phyloP scores from a whole-genome alignment of 2,329 filamentous ascomycete genomes.

The Orbilia blumenaviensis region DNA sequence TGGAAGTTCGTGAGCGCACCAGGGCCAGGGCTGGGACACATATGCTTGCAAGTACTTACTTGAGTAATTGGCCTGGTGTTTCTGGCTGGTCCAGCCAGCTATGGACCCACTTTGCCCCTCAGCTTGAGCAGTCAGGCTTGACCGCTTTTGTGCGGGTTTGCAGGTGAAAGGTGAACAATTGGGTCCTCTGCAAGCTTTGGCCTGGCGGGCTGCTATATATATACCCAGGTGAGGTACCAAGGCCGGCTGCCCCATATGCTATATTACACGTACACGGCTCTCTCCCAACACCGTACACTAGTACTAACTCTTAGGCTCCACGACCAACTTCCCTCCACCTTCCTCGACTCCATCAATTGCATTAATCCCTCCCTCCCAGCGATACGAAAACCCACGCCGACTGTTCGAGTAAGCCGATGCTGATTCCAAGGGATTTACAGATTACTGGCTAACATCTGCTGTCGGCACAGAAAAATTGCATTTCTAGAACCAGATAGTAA shows the following conservation, averaged over 20 bases:
- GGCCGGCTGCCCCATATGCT: no score
- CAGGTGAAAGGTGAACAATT: no score
- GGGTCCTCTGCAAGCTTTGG: no score
- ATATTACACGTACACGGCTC: slow-evolving; percentile 15
- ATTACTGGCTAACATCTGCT: no score
- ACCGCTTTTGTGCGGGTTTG: slow-evolving; percentile 18
- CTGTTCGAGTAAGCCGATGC: not conserved
- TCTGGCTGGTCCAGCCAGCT: slow-evolving; percentile 49
- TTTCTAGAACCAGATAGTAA: not conserved
- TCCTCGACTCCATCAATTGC: not conserved
- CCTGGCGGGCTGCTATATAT: slow-evolving; percentile 4
- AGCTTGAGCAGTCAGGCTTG: slow-evolving; percentile 1
- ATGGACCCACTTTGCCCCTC: slow-evolving; percentile 33
- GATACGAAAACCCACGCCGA: not conserved
- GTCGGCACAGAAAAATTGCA: no score
- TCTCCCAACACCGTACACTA: slow-evolving; percentile 20
- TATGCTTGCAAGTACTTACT: slow-evolving; percentile 30
- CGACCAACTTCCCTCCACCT: not conserved
- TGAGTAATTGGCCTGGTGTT: slow-evolving; percentile 33
- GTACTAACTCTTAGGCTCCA: no score
- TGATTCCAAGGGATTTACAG: no score
- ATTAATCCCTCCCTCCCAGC: not conserved
- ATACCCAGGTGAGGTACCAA: not conserved
- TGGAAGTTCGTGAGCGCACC: not conserved
- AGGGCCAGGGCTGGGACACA: not conserved